Conservation (phyloP, 257 asterid species). For the Primulina eburnea region DNA sequence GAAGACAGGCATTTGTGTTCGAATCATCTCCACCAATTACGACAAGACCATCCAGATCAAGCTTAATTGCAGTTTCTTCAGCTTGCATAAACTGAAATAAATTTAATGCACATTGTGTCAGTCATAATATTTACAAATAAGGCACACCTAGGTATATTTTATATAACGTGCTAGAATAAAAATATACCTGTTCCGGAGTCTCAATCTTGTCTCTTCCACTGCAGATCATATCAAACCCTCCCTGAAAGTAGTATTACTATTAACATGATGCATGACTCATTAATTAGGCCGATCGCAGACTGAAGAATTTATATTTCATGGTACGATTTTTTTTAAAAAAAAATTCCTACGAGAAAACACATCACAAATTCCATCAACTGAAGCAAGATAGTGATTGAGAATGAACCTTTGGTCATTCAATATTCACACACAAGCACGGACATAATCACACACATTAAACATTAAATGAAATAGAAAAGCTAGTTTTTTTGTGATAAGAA, state of each 20-base stretch:
- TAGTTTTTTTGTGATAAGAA: neutral
- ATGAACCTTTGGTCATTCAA: neutral
- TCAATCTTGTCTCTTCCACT: conserved; percentile 88
- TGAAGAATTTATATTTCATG: neutral
- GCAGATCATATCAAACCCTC: conserved; percentile 77
- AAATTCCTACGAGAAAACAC: neutral
- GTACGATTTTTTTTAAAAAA: no score
- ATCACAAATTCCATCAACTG: neutral
- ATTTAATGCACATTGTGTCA: conserved; percentile 25
- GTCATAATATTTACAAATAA: neutral
- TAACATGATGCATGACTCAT: neutral
- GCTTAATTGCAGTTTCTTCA: conserved; percentile 65
- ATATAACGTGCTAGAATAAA: neutral
- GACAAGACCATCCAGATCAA: conserved; percentile 72
- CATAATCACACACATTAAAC: no score
- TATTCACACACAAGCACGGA: neutral
- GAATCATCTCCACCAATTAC: conserved; percentile 88
- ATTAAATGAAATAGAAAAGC: neutral
- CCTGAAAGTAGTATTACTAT: conserved; percentile 38
- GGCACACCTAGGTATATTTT: neutral
- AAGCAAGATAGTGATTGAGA: neutral
- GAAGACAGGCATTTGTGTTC: conserved; percentile 79
- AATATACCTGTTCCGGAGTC: conserved; percentile 70
- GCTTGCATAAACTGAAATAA: conserved; percentile 67
- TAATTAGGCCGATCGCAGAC: neutral